Conservation (phyloP, 1,284 basidiomycete genomes). For the Cutaneotrichosporon sp. region DNA sequence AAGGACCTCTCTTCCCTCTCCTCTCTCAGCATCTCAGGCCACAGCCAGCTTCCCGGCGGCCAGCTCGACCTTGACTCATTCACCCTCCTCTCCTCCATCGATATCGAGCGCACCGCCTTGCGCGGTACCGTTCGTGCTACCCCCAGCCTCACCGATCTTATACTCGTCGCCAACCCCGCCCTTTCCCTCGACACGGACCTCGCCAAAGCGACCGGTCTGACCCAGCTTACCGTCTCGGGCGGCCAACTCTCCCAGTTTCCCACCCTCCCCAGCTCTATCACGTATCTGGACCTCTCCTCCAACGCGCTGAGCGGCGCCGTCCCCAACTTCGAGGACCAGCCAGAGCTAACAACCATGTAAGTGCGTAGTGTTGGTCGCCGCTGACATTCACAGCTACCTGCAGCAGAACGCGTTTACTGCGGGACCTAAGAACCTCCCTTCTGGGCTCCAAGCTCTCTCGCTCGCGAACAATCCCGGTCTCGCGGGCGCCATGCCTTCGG, state of each 20-base stretch:
- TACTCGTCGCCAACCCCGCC: not conserved
- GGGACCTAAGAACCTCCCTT: conserved; percentile 26
- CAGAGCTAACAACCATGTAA: not conserved
- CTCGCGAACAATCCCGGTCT: conserved; percentile 1
- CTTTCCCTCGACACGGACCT: conserved; percentile 9
- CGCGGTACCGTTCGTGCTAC: not conserved
- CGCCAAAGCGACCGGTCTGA: conserved; percentile 11
- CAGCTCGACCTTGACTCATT: conserved; percentile 13
- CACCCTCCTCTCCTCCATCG: conserved; percentile 21
- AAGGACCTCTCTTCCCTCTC: conserved; percentile 34
- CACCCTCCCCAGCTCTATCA: not conserved
- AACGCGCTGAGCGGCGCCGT: not conserved
- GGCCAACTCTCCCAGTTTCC: not conserved
- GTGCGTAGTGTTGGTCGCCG: too few species aligned
- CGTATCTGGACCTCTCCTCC: not conserved
- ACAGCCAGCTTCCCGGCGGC: conserved; percentile 36
- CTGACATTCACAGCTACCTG: too few species aligned
- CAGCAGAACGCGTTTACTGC: conserved; percentile 41
- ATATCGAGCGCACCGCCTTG: not conserved
- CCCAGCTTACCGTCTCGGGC: conserved; percentile 18
- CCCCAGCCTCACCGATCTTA: not conserved
- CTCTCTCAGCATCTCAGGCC: conserved; percentile 25
- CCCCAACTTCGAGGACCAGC: not conserved
- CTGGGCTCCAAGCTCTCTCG: not conserved
- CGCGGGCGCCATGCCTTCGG: not conserved